Evolutionary conservation across 371 early-diverging fungal genomes (phyloP), one percentile per base, ranked within the genome.

Genomic region (Apophysomyces trapeziformis): DNA sequence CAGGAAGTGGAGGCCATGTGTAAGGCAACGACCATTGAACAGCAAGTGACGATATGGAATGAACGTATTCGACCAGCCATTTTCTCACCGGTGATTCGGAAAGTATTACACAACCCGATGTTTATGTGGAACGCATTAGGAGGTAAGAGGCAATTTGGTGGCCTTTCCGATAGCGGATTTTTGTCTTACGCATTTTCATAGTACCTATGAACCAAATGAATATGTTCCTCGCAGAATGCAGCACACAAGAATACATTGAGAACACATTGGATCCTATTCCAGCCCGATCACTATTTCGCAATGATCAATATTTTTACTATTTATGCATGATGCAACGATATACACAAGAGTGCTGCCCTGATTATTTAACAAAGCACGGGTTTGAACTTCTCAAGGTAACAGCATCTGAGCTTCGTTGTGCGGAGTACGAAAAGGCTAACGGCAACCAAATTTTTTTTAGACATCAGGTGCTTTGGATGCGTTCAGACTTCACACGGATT

Each of bases 191-290:
- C 45, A 37, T 37, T 41, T 39, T 4, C 4, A 7, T 60, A 82
- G 95, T 95, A 16, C 95, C 95, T 0, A 90, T 91, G 59, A 92
- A 90, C 72, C 95, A 95, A 75, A 91, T 91, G 92, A 91, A 92
- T 45, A 89, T 95, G 93, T 85, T 93, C 58, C 75, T 91, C 62
- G 77, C 87, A 67, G 94, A 95, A 64, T 91, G 93, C 54, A 87
- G 89, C 9, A 89, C 90, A 18, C 87, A 87, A 59, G 87, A 93
- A 62, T 95, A 93, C 71, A 82, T 90, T 61, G 90, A 90, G 60
- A 90, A 93, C 73, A 93, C 95, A 0, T 70, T 95, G 14, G 93
- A 93, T 64, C 92, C 94, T n/a, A 88, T 93, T 37, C 78, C 90
- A 64, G 66, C 71, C 1, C 76, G 79, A 26, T 86, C 91, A 1